Conservation (phyloP, 257 asterid genomes). For the Nicotiana tabacum region DNA sequence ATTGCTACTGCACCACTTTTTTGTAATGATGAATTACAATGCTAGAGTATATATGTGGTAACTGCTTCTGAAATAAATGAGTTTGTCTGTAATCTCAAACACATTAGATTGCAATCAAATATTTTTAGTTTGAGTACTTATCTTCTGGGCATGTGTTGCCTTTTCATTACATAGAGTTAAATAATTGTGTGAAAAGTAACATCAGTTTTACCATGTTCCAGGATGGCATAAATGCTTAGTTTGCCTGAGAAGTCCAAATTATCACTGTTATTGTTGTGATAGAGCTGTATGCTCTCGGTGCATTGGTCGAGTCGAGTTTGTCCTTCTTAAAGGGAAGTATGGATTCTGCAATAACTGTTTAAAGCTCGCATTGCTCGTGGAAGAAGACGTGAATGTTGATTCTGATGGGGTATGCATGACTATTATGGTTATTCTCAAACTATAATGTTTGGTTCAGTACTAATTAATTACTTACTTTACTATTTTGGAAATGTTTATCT, state of each 20-base stretch:
- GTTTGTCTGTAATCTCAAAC: not conserved
- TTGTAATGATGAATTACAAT: not conserved
- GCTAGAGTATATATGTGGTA: not conserved
- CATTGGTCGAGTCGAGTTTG: slow-evolving; percentile 27
- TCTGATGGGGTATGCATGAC: slow-evolving; percentile 74
- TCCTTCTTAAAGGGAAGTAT: slow-evolving; percentile 40
- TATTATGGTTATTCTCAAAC: slow-evolving; percentile 1
- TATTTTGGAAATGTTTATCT: slow-evolving; percentile 1
- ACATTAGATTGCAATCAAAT: not conserved
- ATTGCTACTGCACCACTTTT: not conserved
- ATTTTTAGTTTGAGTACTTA: slow-evolving; percentile 1
- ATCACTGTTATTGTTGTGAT: slow-evolving; percentile 68
- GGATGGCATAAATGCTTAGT: slow-evolving; percentile 66
- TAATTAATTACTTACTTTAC: not conserved
- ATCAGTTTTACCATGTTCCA: slow-evolving; percentile 26
- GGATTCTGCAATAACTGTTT: slow-evolving; percentile 74
- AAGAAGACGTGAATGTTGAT: slow-evolving; percentile 44
- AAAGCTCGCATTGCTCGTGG: slow-evolving; percentile 59
- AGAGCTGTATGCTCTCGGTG: slow-evolving; percentile 56
- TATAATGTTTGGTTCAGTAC: slow-evolving; percentile 4
- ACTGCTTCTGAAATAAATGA: not conserved
- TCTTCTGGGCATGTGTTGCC: not conserved
- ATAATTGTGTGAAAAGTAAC: not conserved
- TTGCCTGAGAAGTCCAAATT: slow-evolving; percentile 34
- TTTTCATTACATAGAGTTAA: not conserved